These are phyloP conservation scores for Akanthomyces uredinophilus DNA, from an alignment of 2,329 filamentous ascomycete genomes.

Conservation along the genomic window DNA sequence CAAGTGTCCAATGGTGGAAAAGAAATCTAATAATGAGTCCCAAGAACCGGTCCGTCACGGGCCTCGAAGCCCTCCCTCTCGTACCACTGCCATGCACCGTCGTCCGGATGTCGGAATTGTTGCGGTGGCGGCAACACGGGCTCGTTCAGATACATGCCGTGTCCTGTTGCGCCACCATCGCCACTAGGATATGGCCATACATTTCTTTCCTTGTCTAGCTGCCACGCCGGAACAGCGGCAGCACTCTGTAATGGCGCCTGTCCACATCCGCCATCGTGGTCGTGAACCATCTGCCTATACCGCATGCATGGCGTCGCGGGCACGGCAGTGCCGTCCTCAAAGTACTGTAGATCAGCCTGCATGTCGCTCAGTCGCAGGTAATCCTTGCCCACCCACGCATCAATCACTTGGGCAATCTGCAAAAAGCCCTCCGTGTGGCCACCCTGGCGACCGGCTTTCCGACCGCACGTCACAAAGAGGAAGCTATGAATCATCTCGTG, in stretches of 20 bases:
- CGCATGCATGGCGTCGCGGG: slow-evolving; percentile 10
- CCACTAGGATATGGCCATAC: slow-evolving; percentile 11
- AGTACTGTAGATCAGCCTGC: slow-evolving; percentile 56
- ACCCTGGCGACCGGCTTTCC: slow-evolving; percentile 48
- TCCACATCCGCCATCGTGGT: neutral
- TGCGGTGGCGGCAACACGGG: slow-evolving; percentile 7
- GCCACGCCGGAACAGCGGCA: slow-evolving; percentile 4
- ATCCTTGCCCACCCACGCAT: slow-evolving; percentile 54
- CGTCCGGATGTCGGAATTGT: slow-evolving; percentile 14
- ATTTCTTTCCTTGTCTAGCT: slow-evolving; percentile 15
- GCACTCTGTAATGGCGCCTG: neutral
- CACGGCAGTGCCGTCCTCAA: slow-evolving; percentile 27
- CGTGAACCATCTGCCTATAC: neutral
- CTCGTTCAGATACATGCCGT: neutral
- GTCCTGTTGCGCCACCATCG: neutral
- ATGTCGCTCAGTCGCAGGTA: slow-evolving; percentile 53
- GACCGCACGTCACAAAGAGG: slow-evolving; percentile 57
- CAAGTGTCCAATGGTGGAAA: neutral
- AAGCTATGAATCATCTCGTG: slow-evolving; percentile 66
- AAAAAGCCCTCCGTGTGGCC: slow-evolving; percentile 58
- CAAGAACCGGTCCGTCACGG: slow-evolving; percentile 14
- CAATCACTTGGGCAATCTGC: slow-evolving; percentile 54
- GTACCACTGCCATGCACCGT: slow-evolving; percentile 31
- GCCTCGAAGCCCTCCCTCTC: slow-evolving; percentile 30
- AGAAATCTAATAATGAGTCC: slow-evolving; percentile 8